Base-by-base conservation (phyloP, 768 basidiomycete genomes). In the Collybiopsis confluens region DNA sequence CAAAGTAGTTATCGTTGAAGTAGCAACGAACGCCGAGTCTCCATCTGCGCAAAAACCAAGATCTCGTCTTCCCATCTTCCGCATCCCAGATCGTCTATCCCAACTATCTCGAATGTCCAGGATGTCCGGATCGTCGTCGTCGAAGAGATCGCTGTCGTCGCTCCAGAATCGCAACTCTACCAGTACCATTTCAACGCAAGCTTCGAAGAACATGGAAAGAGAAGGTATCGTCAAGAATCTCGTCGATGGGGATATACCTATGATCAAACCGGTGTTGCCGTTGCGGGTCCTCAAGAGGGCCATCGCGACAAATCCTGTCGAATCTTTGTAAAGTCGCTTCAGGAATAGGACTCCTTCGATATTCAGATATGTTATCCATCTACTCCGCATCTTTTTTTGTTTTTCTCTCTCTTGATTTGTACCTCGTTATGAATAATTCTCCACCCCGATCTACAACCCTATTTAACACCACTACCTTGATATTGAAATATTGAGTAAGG, bases 111-210 rank as follows among this genome's bases (percentile, higher is more conserved):
- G n/a, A 15, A 52, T 40, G 37, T 41, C 50, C 16, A 38, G 50
- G n/a, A n/a, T n/a, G n/a, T n/a, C n/a, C n/a, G n/a, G n/a, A n/a
- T n/a, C n/a, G 18, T 52, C 50, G 8, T 52, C 50, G 15, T 41
- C 50, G 10, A 52, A 33, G 36, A 52, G 38, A 21, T 52, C 50
- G 13, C 28, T 52, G 7, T 28, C 50, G 11, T 52, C 50, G 27
- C 28, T 52, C n/a, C 38, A n/a, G 28, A 52, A 35, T 48, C 47
- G 47, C 21, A 48, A 48, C 23, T 48, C 50, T 6, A 41, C 50
- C 27, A 52, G 40, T 21, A 52, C 50, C 2, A 33, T 52, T 6
- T 43, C 50, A 9, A 52, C 50, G 9, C n/a, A 20, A 15, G 50
- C 23, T 9, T 52, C 38, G 15, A 52, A 24, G n/a, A n/a, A n/a